Base-by-base conservation (phyloP, 108 stramenopile genomes). In the Nitzschia sp. region DNA sequence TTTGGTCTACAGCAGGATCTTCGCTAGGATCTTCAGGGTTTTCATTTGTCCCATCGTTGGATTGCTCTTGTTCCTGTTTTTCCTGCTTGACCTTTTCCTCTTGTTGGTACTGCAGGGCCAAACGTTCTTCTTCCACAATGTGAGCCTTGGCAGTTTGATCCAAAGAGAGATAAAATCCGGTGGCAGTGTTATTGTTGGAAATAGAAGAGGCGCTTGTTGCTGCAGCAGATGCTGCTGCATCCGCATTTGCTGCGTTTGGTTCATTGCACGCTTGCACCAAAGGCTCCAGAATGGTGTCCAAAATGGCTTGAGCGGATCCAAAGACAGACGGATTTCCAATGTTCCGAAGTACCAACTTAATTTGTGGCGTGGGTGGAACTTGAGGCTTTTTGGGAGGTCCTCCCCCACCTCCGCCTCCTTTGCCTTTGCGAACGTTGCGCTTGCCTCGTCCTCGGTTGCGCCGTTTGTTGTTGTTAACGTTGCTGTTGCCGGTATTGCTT, bases 311-410 rank as follows among this genome's bases (percentile, higher is more conserved):
- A 15, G 63, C 74, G 9, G 71, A 53, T 53, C 80, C 80, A 71
- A 57, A 75, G 10, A 55, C 51, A 7, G 67, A 68, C 15, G 65
- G 44, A 20, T 69, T 66, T n/a, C 58, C 38, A 63, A 82, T 82
- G 65, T 77, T 73, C 6, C 80, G 80, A 29, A 76, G 51, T 1
- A 67, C 67, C 20, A 82, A 42, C 50, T 77, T 76, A 50, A 70
- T 51, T 63, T 77, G 76, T 7, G 75, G 71, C 7, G 76, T 56
- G 24, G 57, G 70, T 41, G 80, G 80, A 44, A 60, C 51, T 11
- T 17, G 19, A 34, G 44, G 20, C 59, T 58, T 58, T 25, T 48
- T 58, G 29, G 17, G 10, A 51, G n/a, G n/a, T 8, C 34, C 43
- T 50, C 14, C 34, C 2, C 22, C 21, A 25, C 38, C 34, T 10